Percentiles rank a stretch among this genome's conserved stretches.
These are phyloP conservation scores for Eutrema salsugineum DNA, from an alignment of 441 rosid species.

Conservation along the genomic window DNA sequence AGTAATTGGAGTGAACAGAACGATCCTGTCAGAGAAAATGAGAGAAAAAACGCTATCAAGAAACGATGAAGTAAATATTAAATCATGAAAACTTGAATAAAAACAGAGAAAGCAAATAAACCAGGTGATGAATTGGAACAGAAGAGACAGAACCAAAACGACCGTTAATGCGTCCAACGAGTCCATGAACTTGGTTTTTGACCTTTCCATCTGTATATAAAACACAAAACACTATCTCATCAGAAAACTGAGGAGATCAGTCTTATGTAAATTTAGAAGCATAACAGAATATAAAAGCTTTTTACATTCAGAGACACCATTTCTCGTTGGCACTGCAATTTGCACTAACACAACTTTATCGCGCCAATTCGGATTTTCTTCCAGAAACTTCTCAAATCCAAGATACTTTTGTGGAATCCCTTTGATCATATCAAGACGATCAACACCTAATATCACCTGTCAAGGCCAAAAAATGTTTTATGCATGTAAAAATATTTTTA, in stretches of 20 bases:
- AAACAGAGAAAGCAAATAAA: constrained; percentile 24
- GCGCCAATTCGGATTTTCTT: constrained; percentile 77
- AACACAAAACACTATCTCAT: background rate
- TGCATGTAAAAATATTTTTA: background rate
- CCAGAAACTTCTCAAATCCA: constrained; percentile 91
- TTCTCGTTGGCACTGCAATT: constrained; percentile 96
- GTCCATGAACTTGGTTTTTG: constrained; percentile 89
- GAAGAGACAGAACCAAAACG: constrained; percentile 88
- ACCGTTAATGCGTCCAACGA: constrained; percentile 95
- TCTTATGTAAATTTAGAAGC: background rate
- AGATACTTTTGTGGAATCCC: constrained; percentile 95
- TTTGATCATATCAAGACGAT: constrained; percentile 96
- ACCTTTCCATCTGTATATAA: constrained; percentile 70
- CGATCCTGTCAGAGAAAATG: constrained; percentile 53
- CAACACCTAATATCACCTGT: constrained; percentile 69
- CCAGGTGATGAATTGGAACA: constrained; percentile 93
- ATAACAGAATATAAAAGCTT: constrained; percentile 1
- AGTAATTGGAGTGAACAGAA: constrained; percentile 59
- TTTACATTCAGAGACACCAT: constrained; percentile 91
- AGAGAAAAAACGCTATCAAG: constrained; percentile 1
- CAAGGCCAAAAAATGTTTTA: background rate
- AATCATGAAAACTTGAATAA: background rate
- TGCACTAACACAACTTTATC: constrained; percentile 91
- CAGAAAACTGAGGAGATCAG: background rate
- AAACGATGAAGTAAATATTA: background rate